Evolutionary conservation across 805 yeast genomes (phyloP).

Genomic region (Schwanniomyces pseudopolymorphus): DNA sequence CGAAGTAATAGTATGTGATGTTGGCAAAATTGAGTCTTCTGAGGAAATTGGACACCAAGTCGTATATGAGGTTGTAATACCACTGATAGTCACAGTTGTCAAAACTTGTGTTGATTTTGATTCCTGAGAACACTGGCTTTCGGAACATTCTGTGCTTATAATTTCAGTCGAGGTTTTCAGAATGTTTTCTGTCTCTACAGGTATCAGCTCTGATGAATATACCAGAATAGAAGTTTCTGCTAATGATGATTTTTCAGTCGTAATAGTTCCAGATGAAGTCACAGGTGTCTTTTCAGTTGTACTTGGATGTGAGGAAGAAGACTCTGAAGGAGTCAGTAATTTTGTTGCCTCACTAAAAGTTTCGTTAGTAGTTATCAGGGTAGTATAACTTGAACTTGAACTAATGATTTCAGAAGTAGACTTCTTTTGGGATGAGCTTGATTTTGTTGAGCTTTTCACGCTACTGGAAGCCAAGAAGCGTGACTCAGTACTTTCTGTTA

Average conservation of each 20-base stretch:
- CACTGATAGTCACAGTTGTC: constrained; percentile 4
- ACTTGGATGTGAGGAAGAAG: no score
- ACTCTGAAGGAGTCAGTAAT: background rate
- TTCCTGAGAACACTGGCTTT: no score
- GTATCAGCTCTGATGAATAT: background rate
- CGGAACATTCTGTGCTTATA: background rate
- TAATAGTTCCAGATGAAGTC: no score
- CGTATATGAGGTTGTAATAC: constrained; percentile 10
- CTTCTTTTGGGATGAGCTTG: no score
- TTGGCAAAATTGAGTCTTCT: background rate
- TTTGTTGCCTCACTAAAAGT: no score
- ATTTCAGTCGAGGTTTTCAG: no score
- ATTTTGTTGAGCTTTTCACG: no score
- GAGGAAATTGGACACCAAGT: constrained; percentile 15
- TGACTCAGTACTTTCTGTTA: constrained; percentile 5
- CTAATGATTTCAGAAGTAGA: no score
- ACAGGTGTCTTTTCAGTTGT: no score
- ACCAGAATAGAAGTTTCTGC: background rate
- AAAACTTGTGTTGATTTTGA: background rate
- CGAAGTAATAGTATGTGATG: no score
- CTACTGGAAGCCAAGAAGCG: background rate
- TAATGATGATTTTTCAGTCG: background rate
- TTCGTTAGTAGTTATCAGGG: no score
- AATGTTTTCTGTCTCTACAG: background rate
- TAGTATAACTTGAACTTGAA: no score